These are phyloP conservation scores for Pascua sp. DNA, from an alignment of 1,284 basidiomycete genomes.

Conservation along the genomic window DNA sequence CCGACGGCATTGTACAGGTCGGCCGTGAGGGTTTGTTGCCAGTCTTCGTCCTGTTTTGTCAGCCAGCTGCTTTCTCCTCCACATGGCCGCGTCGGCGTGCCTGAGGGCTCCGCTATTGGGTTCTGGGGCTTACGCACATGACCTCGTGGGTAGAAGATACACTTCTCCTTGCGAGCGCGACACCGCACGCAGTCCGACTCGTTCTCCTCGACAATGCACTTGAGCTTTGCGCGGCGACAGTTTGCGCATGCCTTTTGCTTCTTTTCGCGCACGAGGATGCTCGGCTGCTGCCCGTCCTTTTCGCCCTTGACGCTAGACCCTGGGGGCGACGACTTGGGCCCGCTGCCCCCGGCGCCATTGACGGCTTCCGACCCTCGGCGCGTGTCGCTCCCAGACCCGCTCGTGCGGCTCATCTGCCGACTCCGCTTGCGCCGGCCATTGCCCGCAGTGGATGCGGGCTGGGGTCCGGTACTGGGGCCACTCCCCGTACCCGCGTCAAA, in stretches of 20 bases:
- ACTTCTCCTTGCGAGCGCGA: slow-evolving; percentile 34
- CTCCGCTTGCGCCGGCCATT: no score
- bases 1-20: slow-evolving; percentile 32
- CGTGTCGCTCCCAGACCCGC: no score
- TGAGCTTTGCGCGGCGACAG: slow-evolving; percentile 42
- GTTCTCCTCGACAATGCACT: slow-evolving; percentile 39
- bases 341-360: not conserved
- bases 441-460: no score
- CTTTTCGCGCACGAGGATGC: slow-evolving; percentile 23
- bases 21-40: slow-evolving; percentile 36
- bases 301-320: not conserved
- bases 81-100: not conserved
- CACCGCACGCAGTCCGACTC: slow-evolving; percentile 42
- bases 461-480: no score
- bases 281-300: slow-evolving; percentile 11
- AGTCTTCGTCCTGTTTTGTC: slow-evolving; percentile 39
- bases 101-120: not conserved
- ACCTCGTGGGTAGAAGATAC: slow-evolving; percentile 38
- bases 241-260: slow-evolving; percentile 41
- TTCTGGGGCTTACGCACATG: slow-evolving; percentile 28
- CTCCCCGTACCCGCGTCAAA: not conserved
- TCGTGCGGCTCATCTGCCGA: no score
- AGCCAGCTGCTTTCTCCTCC: not conserved
- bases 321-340: slow-evolving; percentile 1
- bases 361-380: no score